Conservation (phyloP, 257 asterid species). For the Nicotiana tabacum region DNA sequence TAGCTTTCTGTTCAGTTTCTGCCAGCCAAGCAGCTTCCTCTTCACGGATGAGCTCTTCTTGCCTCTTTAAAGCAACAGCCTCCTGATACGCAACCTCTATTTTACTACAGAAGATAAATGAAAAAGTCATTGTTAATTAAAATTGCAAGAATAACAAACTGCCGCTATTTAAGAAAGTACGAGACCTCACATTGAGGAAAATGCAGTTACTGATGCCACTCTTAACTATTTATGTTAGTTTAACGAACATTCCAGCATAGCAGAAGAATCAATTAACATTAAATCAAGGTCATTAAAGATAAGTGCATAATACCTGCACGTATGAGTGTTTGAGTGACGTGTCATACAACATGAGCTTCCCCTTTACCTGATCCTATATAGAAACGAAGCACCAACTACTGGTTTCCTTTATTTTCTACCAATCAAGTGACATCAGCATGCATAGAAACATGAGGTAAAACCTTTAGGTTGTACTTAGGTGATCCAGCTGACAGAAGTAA, state of each 20-base stretch:
- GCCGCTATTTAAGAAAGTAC: neutral
- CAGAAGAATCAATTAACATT: neutral
- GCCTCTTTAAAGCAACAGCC: conserved; percentile 85
- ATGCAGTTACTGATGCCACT: neutral
- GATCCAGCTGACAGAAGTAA: neutral
- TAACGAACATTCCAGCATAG: neutral
- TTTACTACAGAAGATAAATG: conserved; percentile 41
- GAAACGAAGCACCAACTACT: neutral
- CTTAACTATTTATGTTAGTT: neutral
- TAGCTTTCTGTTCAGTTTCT: conserved; percentile 66
- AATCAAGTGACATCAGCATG: neutral
- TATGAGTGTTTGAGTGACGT: neutral
- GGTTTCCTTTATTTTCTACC: neutral
- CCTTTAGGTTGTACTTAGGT: neutral
- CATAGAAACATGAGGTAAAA: neutral
- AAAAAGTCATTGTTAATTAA: neutral
- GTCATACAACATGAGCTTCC: neutral
- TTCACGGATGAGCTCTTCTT: conserved; percentile 94
- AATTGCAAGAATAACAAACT: neutral
- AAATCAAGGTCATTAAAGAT: neutral
- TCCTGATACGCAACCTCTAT: conserved; percentile 94
- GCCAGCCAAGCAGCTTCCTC: conserved; percentile 93
- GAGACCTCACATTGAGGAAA: neutral
- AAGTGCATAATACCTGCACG: neutral
- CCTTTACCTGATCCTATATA: neutral